Conservation (phyloP, 2,329 filamentous ascomycete genomes). For the Lecanicillium sp. region DNA sequence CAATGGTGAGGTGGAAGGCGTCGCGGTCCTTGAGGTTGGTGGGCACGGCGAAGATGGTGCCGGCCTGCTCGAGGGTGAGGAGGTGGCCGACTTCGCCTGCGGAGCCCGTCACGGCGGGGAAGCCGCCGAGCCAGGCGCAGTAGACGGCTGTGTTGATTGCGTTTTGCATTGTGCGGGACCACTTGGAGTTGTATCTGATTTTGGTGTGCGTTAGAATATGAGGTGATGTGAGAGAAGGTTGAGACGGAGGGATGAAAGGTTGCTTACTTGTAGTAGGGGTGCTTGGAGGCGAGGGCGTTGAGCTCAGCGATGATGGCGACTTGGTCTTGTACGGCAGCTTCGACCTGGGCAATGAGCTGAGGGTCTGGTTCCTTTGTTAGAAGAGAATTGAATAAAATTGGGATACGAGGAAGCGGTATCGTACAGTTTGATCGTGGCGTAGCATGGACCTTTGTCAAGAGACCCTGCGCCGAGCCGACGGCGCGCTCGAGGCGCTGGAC, state of each 20-base stretch:
- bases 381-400: not conserved
- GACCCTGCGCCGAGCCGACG: constrained; percentile 72
- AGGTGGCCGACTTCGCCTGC: constrained; percentile 55
- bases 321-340: constrained; percentile 65
- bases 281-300: constrained; percentile 65
- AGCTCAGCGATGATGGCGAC: constrained; percentile 64
- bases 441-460: constrained; percentile 83
- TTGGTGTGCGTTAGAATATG: constrained; percentile 1
- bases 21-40: constrained; percentile 87
- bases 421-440: constrained; percentile 58
- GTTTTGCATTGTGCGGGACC: constrained; percentile 78
- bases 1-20: constrained; percentile 90
- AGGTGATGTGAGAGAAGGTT: not conserved
- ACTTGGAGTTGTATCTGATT: constrained; percentile 75
- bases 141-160: constrained; percentile 53
- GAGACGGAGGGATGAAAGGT: not conserved
- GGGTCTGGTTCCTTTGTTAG: constrained; percentile 44
- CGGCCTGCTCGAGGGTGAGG: constrained; percentile 82
- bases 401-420: constrained; percentile 14
- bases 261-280: constrained; percentile 89
- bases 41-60: constrained; percentile 70
- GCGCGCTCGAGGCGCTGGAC: constrained; percentile 76
- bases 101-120: constrained; percentile 37
- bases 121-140: constrained; percentile 72
- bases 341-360: constrained; percentile 60